These are phyloP conservation scores for Biscogniauxia sp. DNA, from an alignment of 2,329 filamentous ascomycete species.

Conservation along the genomic window DNA sequence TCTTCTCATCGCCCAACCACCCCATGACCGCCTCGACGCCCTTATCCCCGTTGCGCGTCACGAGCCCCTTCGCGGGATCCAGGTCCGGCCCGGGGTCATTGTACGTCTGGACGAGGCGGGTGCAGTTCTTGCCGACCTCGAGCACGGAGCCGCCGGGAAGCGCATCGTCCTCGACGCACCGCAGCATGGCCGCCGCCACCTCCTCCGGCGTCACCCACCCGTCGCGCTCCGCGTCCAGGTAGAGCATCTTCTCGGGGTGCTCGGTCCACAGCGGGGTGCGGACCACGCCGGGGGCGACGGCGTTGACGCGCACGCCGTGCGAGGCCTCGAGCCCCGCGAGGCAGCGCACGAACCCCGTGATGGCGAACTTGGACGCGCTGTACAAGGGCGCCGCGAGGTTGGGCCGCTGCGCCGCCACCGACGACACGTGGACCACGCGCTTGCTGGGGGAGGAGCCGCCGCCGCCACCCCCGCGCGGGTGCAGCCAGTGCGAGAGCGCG, in stretches of 20 bases:
- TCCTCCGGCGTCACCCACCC: slow-evolving; percentile 42
- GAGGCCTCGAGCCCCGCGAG: slow-evolving; percentile 35
- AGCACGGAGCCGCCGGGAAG: slow-evolving; percentile 40
- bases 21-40: neutral
- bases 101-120: slow-evolving; percentile 33
- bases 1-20: neutral
- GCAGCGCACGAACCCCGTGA: slow-evolving; percentile 41
- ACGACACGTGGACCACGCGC: slow-evolving; percentile 38
- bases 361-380: slow-evolving; percentile 38
- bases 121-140: slow-evolving; percentile 36
- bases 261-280: slow-evolving; percentile 46
- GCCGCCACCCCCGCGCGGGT: slow-evolving; percentile 25
- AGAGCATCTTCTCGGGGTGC: slow-evolving; percentile 35
- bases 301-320: slow-evolving; percentile 39
- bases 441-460: neutral
- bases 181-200: slow-evolving; percentile 44
- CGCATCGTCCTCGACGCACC: slow-evolving; percentile 34
- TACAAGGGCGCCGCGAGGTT: slow-evolving; percentile 38
- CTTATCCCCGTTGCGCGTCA: neutral
- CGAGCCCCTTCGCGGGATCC: neutral
- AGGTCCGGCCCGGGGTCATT: slow-evolving; percentile 40
- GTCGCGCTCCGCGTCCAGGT: slow-evolving; percentile 29
- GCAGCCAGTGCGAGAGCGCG: slow-evolving; percentile 38
- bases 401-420: slow-evolving; percentile 36
- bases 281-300: slow-evolving; percentile 44